Evolutionary conservation across 768 basidiomycete species (phyloP), one percentile per base, ranked within the genome.

Genomic region (Boletus tomentosulus): DNA sequence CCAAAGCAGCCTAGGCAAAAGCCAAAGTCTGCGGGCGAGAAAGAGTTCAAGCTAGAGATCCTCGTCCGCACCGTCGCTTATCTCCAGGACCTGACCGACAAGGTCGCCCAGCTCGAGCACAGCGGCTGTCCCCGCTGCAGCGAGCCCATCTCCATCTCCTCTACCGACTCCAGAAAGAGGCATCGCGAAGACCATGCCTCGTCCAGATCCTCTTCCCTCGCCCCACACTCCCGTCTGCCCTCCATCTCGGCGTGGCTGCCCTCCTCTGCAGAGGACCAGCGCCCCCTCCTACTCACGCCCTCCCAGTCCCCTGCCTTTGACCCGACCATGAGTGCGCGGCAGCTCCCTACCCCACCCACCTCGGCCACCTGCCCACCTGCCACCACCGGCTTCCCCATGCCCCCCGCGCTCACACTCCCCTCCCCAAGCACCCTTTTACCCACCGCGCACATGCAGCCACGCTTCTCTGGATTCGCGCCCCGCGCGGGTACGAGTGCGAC

Each of bases 21-120:
- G 38, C 66, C 71, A 41, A 59, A 62, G 54, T 33, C 54, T 30
- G 71, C 77, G 4, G 85, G 82, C 62, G 89, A 87, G 62, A 89
- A 89, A 65, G 92, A 95, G 71, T 95, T 93, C 77, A 96, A 95
- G 72, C 78, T 96, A 25, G 93, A 95, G 72, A 88, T 94, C 45
- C 80, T 95, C 48, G 84, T 91, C 57, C 75, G 89, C 62, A 91
- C 92, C 0, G 92, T 95, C 12, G 69, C 81, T 1, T 91, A 85
- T 70, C 79, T 94, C 71, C 78, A 86, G 69, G 83, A 87, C 54
- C 76, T 94, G 41, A 72, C 88, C 4, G 70, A 73, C 31, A 78
- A 75, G 46, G 82, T 91, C 54, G 56, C 58, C 39, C 65, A 64
- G n/a, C 72, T 83, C 25, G 79, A 80, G 54, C 54, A 51, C 16